Evolutionary conservation across 441 rosid species (phyloP).

Genomic region (Dalechampia spathulata): DNA sequence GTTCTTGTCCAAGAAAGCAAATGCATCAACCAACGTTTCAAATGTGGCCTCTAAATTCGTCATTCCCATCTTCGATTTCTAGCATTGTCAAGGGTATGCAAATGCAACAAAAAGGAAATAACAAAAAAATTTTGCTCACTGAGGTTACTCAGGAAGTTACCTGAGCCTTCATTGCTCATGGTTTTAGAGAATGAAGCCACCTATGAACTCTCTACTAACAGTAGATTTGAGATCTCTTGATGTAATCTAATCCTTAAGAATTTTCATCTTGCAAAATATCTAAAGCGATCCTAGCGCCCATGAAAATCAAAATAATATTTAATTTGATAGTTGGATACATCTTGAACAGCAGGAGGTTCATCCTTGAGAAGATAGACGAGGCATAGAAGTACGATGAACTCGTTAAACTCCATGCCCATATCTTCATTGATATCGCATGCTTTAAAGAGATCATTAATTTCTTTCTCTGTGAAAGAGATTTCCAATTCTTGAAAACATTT

Average conservation of each 20-base stretch:
- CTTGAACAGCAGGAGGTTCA: constrained; percentile 43
- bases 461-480: constrained; percentile 70
- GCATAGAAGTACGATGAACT: constrained; percentile 87
- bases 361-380: constrained; percentile 81
- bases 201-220: not conserved
- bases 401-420: constrained; percentile 76
- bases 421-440: constrained; percentile 81
- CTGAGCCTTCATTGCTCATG: not conserved
- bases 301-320: not conserved
- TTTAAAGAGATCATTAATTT: constrained; percentile 61
- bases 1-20: constrained; percentile 84
- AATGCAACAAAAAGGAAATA: not conserved
- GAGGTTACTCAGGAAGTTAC: not conserved
- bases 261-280: not conserved
- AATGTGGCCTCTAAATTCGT: constrained; percentile 77
- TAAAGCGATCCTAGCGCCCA: not conserved
- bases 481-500: constrained; percentile 67
- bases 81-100: constrained; percentile 34
- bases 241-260: not conserved
- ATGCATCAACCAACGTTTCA: constrained; percentile 75
- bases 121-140: not conserved
- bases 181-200: not conserved
- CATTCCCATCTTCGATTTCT: constrained; percentile 65
- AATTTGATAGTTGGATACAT: constrained; percentile 36
- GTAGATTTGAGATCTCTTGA: not conserved